A percentile compares a stretch with the other conserved stretches of the same genome.
phyloP scores from a whole-genome alignment of 1,284 basidiomycete genomes.

The Sporisorium iseilematis-ciliati region DNA sequence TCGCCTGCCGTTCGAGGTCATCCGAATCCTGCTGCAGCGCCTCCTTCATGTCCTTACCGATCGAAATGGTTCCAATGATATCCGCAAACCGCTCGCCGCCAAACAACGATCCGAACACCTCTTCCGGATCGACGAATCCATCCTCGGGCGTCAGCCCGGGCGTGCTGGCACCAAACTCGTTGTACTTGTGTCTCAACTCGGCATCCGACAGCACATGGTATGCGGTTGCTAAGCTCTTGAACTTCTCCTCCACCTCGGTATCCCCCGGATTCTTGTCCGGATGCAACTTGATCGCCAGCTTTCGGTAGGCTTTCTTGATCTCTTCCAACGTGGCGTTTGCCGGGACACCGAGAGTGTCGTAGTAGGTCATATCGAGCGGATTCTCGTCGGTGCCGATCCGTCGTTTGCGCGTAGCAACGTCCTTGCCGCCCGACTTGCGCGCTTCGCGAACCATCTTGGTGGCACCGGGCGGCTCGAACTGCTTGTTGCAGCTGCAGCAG shows the following conservation, averaged over 20 bases:
- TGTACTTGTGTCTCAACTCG: constrained; percentile 87
- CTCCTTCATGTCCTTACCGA: constrained; percentile 96
- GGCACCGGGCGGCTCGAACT: constrained; percentile 67
- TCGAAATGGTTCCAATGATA: constrained; percentile 84
- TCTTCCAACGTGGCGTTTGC: constrained; percentile 83
- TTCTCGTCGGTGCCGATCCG: constrained; percentile 68
- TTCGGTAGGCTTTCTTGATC: constrained; percentile 95
- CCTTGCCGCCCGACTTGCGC: constrained; percentile 45
- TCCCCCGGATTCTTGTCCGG: constrained; percentile 88
- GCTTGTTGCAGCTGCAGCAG: constrained; percentile 61
- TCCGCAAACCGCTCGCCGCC: constrained; percentile 83
- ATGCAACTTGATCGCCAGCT: constrained; percentile 88
- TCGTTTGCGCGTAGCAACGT: constrained; percentile 47
- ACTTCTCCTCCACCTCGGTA: constrained; percentile 85
- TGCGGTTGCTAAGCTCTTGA: constrained; percentile 75
- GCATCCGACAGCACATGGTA: constrained; percentile 81
- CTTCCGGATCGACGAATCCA: constrained; percentile 78
- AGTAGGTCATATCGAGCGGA: constrained; percentile 68
- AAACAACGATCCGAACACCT: constrained; percentile 78
- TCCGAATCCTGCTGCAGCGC: constrained; percentile 92
- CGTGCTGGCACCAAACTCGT: constrained; percentile 76
- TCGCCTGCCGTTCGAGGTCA: constrained; percentile 70
- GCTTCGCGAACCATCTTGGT: constrained; percentile 62
- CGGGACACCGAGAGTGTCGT: constrained; percentile 79
- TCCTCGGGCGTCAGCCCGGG: constrained; percentile 66